Base-by-base conservation (phyloP, 495 filamentous ascomycete species). In the Glonium stellatum region DNA sequence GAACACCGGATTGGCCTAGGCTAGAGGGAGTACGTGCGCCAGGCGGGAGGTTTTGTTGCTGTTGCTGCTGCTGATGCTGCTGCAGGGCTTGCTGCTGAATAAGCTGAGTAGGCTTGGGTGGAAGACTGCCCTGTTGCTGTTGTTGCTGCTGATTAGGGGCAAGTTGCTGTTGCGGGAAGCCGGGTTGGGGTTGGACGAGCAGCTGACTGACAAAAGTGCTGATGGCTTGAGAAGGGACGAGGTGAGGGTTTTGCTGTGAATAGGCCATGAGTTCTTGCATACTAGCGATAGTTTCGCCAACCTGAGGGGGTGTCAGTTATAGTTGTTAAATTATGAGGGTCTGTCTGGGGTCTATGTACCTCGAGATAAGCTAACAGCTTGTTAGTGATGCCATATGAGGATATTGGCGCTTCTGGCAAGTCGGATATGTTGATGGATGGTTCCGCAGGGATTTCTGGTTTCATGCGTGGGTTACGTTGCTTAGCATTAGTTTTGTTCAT, bases 211-310 rank as follows among this genome's bases (percentile, higher is more conserved):
- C 67, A 49, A 71, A 61, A 18, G 64, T 58, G 10, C 64, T 41
- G 27, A 76, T 53, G 4, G 73, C 71, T 59, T 75, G 54, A 13
- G 54, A 31, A 11, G 72, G 73, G 19, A 50, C 67, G 18, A 74
- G 54, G 8, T 61, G 50, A 5, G 55, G 58, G 46, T 72, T 60
- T 23, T 73, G 68, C 36, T 72, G 63, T 18, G 66, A 67, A 51
- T 70, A 71, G n/a, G 54, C 50, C 56, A 77, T 70, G 19, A 76
- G 63, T 18, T 65, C 64, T 27, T 60, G 54, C 72, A 77, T 75
- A 39, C 69, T 60, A 47, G 63, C 67, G 54, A 77, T 69, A 12
- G 71, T 74, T 55, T 75, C 74, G 58, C 63, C 68, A n/a, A 74
- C 60, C 74, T 77, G 35, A 35, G 12, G 9, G 18, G 22, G 44